phyloP scores from a whole-genome alignment of 164 flowering plant genomes.

The Berberis thunbergii region DNA sequence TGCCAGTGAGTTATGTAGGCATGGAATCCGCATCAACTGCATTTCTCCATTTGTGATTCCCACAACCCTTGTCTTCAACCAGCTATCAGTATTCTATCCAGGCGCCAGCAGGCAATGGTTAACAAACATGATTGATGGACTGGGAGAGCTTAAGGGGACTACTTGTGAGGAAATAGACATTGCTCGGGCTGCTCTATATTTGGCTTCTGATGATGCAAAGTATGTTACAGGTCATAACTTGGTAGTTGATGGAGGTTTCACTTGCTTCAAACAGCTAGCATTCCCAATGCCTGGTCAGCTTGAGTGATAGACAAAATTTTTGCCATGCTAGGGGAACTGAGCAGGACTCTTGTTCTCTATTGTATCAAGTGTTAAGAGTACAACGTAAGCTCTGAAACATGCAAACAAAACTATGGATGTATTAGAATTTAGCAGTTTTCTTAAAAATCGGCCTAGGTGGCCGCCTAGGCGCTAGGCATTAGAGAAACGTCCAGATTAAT shows the following conservation, averaged over 20 bases:
- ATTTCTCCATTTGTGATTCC: slow-evolving; percentile 52
- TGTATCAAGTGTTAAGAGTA: no score
- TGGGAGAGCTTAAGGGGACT: slow-evolving; percentile 47
- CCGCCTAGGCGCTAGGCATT: no score
- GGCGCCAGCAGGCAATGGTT: slow-evolving; percentile 18
- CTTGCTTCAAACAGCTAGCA: slow-evolving; percentile 35
- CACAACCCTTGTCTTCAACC: slow-evolving; percentile 30
- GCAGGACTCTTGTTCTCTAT: no score
- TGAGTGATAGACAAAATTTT: neutral
- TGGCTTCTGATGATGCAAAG: slow-evolving; percentile 66
- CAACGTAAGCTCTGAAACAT: no score
- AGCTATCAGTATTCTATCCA: slow-evolving; percentile 21
- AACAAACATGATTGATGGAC: slow-evolving; percentile 22
- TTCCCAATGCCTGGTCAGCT: slow-evolving; percentile 24
- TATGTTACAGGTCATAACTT: slow-evolving; percentile 62
- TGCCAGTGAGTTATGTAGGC: slow-evolving; percentile 43
- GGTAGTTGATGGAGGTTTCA: slow-evolving; percentile 74
- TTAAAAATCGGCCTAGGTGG: no score
- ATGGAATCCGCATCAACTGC: slow-evolving; percentile 58
- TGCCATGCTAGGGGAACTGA: no score
- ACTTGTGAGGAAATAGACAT: slow-evolving; percentile 48
- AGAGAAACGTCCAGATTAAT: no score
- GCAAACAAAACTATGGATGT: no score
- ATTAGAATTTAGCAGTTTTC: no score
- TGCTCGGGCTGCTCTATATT: slow-evolving; percentile 50